Base-by-base conservation (phyloP, 371 early-diverging fungal genomes). In the Mortierella sp. region DNA sequence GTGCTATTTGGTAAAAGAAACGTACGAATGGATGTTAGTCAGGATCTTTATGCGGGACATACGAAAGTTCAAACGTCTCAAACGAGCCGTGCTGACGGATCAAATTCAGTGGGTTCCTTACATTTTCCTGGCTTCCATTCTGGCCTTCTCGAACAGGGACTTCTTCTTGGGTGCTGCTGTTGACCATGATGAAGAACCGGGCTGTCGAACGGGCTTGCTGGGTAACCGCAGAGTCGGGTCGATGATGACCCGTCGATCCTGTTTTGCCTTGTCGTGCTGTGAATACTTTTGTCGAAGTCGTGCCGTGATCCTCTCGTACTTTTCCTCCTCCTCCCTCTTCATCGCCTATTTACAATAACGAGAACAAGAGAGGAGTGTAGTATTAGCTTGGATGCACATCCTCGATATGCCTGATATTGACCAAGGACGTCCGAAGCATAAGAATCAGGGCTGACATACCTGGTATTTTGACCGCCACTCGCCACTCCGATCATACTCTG, bases 221-320 rank as follows among this genome's bases (percentile, higher is more conserved):
- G 84, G 76, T 19, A 72, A 34, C 14, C 76, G 65, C 13, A 83
- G 52, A 6, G 68, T 79, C 1, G 84, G 79, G 26, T 83, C 84
- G 31, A 83, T 47, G 29, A 79, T 79, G n/a, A 83, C 84, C 9
- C 79, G 53, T n/a, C 84, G 48, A 34, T 65, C 76, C 58, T 83
- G 79, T 22, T 69, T 72, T 16, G 53, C 52, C 44, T 73, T 79
- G 45, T 83, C 79, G 29, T 75, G 73, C 31, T 75, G 79, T 11
- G 79, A 79, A 39, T 83, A 83, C 22, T 70, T 71, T 52, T 83
- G 79, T 34, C 84, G 68, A n/a, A 83, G 79, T 24, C 64, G 76
- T 7, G 79, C 84, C 39, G 76, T 50, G 16, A 64, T 64, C 4
- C 79, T 64, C 26, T 68, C 83, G 48, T 73, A 66, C 41, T 45